phyloP scores from a whole-genome alignment of 176 grass and related monocot genomes.

The Dendrocalamus sinicus region DNA sequence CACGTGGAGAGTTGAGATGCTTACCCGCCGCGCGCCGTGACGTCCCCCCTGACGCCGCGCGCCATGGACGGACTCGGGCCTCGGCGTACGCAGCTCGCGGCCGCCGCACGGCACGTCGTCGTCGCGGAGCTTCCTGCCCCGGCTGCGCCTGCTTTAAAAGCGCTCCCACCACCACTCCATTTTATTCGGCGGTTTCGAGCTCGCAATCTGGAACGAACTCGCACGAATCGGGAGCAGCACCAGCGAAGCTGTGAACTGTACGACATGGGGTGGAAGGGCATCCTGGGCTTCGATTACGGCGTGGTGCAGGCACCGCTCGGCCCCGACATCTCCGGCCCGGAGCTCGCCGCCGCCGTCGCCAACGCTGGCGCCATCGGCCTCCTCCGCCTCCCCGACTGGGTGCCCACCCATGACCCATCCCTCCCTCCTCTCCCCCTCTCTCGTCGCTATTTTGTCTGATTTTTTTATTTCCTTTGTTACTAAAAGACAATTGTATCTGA shows the following conservation, averaged over 20 bases:
- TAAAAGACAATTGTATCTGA: not conserved
- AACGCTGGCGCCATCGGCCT: conserved; percentile 87
- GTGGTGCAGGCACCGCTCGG: conserved; percentile 92
- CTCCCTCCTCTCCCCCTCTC: not conserved
- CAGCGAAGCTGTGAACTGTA: not conserved
- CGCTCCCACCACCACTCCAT: not conserved
- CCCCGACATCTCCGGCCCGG: conserved; percentile 92
- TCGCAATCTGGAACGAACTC: not conserved
- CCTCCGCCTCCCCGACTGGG: conserved; percentile 91
- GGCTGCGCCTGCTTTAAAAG: conserved; percentile 7
- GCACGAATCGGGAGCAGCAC: not conserved
- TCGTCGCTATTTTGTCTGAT: not conserved
- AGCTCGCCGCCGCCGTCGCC: conserved; percentile 88
- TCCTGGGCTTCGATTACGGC: conserved; percentile 86
- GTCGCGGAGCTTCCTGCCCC: not conserved
- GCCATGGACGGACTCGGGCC: conserved; percentile 3
- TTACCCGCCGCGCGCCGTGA: not conserved
- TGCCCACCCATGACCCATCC: not conserved
- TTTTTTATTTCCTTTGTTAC: not conserved
- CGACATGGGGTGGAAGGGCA: conserved; percentile 76
- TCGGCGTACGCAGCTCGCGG: conserved; percentile 9
- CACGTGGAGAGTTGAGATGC: not conserved
- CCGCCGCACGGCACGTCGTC: conserved; percentile 12
- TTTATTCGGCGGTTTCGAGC: not conserved
- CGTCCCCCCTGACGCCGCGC: conserved; percentile 37